These are phyloP conservation scores for Paulownia fortunei DNA, from an alignment of 257 asterid genomes.

Conservation along the genomic window DNA sequence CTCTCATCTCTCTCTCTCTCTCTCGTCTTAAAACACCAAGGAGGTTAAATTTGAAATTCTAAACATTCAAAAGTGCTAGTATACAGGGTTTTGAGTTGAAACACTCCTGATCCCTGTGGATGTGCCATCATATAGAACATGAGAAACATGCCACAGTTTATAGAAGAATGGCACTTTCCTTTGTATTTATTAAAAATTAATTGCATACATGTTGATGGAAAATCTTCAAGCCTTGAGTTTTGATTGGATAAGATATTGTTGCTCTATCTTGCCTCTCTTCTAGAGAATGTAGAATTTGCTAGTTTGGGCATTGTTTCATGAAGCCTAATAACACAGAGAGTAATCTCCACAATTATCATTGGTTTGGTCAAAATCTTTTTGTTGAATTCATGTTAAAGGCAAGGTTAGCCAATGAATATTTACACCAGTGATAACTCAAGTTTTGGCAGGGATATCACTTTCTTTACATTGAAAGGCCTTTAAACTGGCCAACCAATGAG, in stretches of 20 bases:
- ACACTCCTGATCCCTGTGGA: background rate
- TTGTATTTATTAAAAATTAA: background rate
- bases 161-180: background rate
- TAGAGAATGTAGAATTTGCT: background rate
- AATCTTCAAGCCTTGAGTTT: background rate
- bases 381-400: background rate
- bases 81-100: background rate
- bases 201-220: background rate
- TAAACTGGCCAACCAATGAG: conserved; percentile 18
- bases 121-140: no score
- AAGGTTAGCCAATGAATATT: background rate
- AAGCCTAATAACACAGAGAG: background rate
- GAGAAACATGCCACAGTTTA: background rate
- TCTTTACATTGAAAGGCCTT: conserved; percentile 19
- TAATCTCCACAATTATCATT: background rate
- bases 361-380: conserved; percentile 15
- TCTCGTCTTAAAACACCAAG: background rate
- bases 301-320: background rate
- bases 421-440: background rate
- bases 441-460: background rate
- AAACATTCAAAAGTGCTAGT: background rate
- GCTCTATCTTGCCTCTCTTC: background rate
- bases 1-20: background rate
- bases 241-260: background rate
- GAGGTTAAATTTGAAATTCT: background rate